Evolutionary conservation across 2,329 filamentous ascomycete genomes (phyloP).

Genomic region (Claviceps quebecensis): DNA sequence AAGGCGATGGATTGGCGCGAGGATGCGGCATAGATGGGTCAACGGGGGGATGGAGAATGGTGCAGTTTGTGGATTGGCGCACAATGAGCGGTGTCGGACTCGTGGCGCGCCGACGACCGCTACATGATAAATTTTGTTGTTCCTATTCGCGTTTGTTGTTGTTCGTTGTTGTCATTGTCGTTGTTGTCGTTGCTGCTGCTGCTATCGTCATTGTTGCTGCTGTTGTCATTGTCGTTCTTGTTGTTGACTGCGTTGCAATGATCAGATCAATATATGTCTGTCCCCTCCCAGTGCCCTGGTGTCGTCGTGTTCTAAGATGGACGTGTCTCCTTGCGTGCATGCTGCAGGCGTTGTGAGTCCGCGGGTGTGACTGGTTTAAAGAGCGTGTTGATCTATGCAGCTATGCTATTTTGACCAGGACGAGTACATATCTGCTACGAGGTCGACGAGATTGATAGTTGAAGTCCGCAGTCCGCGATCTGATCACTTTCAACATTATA

Average conservation of each 20-base stretch:
- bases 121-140: slow-evolving; percentile 33
- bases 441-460: no score
- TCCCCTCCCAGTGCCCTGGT: not conserved
- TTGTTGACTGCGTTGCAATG: slow-evolving; percentile 16
- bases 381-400: no score
- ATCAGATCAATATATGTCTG: slow-evolving; percentile 3
- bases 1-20: slow-evolving; percentile 17
- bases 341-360: not conserved
- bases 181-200: slow-evolving; percentile 20
- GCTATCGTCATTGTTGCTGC: slow-evolving; percentile 23
- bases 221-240: slow-evolving; percentile 21
- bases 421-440: no score
- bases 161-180: slow-evolving; percentile 24
- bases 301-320: not conserved
- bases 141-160: slow-evolving; percentile 19
- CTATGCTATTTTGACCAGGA: no score
- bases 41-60: slow-evolving; percentile 6
- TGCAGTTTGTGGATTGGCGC: slow-evolving; percentile 10
- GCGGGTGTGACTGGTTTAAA: no score
- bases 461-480: no score
- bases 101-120: slow-evolving; percentile 26
- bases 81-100: slow-evolving; percentile 14
- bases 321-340: not conserved
- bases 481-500: no score
- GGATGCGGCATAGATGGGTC: slow-evolving; percentile 8